Conservation (phyloP, 2,329 filamentous ascomycete species). For the Monascus ruber region DNA sequence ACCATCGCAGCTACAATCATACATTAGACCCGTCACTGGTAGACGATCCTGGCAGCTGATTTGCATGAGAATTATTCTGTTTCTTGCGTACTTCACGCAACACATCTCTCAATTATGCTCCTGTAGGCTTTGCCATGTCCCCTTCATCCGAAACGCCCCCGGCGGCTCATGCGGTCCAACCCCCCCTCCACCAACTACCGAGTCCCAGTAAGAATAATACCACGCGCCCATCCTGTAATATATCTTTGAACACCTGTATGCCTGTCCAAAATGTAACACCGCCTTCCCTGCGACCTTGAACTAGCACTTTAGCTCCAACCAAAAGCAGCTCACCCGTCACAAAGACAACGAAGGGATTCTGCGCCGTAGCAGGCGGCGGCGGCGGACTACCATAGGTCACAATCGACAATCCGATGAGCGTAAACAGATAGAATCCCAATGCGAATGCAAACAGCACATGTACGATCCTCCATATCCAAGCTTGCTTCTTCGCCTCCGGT, state of each 20-base stretch:
- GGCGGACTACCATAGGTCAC: constrained; percentile 28
- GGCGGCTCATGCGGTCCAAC: constrained; percentile 12
- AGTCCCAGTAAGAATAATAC: constrained; percentile 35
- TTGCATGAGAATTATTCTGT: too few species aligned
- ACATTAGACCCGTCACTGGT: too few species aligned
- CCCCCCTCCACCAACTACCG: constrained; percentile 29
- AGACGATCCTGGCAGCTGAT: too few species aligned
- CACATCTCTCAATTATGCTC: too few species aligned
- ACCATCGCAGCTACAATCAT: too few species aligned
- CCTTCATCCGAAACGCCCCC: not conserved
- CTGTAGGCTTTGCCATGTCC: not conserved
- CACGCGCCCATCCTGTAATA: constrained; percentile 34
- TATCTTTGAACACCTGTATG: constrained; percentile 27
- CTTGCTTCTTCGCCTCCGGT: constrained; percentile 23
- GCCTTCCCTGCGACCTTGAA: constrained; percentile 13
- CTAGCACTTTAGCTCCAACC: constrained; percentile 24
- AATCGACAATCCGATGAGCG: constrained; percentile 25
- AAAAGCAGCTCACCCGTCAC: constrained; percentile 36
- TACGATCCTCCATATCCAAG: constrained; percentile 43
- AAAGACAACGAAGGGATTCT: constrained; percentile 36
- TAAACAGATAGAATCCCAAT: constrained; percentile 42
- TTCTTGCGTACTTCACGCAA: too few species aligned
- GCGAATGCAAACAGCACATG: constrained; percentile 48
- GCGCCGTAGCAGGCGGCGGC: constrained; percentile 33
- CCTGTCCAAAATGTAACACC: constrained; percentile 19